Conservation (phyloP, 2,329 filamentous ascomycete genomes). For the Teratosphaeria viscida region DNA sequence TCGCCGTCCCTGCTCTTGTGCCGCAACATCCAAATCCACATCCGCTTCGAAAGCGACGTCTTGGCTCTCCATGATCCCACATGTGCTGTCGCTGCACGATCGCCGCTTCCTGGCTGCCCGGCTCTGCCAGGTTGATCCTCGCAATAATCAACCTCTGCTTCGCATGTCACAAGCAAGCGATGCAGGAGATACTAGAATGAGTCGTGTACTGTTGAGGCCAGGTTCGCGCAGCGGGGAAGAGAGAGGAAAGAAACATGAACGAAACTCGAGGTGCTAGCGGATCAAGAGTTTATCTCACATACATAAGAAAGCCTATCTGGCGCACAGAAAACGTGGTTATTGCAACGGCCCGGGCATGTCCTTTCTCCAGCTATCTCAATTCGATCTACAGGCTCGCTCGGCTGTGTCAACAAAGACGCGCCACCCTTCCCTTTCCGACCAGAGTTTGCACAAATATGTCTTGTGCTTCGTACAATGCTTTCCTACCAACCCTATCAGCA, state of each 20-base stretch:
- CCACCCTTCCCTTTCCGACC: not conserved
- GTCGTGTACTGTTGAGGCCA: not conserved
- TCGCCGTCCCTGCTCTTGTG: conserved; percentile 8
- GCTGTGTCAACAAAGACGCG: not conserved
- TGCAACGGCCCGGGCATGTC: not conserved
- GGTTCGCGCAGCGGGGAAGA: not conserved
- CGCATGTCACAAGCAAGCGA: not conserved
- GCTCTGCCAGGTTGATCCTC: not conserved
- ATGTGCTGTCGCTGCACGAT: not conserved
- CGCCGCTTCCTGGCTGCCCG: not conserved
- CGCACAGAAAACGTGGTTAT: not conserved
- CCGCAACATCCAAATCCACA: conserved; percentile 20
- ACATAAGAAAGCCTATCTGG: not conserved
- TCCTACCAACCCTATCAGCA: not conserved
- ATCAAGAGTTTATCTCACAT: not conserved
- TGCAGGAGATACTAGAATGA: not conserved
- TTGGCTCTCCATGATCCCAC: conserved; percentile 17
- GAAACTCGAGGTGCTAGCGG: not conserved
- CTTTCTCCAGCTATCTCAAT: not conserved
- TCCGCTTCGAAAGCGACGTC: conserved; percentile 25
- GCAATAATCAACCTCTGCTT: not conserved
- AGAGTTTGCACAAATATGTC: not conserved
- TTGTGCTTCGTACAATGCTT: not conserved
- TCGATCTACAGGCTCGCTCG: not conserved
- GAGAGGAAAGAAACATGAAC: not conserved